These are phyloP conservation scores for Tetrahymena borealis DNA, from an alignment of 73 alveolate genomes.

Conservation along the genomic window DNA sequence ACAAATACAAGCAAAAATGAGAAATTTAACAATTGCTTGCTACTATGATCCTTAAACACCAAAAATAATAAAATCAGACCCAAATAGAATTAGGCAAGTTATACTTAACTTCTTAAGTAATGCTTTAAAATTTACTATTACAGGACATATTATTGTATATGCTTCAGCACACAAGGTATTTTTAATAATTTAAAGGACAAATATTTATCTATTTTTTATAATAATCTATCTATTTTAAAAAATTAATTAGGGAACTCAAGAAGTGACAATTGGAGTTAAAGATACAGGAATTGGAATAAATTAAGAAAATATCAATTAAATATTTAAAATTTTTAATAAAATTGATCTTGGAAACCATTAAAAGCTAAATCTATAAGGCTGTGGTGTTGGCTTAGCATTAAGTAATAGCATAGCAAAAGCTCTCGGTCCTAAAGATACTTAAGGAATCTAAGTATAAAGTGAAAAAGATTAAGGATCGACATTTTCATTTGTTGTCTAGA, in stretches of 20 bases:
- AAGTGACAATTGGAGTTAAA: background rate
- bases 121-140: conserved; percentile 39
- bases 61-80: conserved; percentile 5
- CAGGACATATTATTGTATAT: conserved; percentile 4
- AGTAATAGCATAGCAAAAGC: conserved; percentile 18
- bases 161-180: background rate
- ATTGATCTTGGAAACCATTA: background rate
- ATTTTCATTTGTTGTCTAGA: conserved; percentile 7
- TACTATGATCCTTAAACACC: conserved; percentile 10
- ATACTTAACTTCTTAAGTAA: conserved; percentile 36
- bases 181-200: background rate
- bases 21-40: conserved; percentile 7
- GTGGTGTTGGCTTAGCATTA: conserved; percentile 26
- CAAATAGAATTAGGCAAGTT: conserved; percentile 24
- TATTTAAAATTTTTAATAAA: conserved; percentile 6
- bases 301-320: conserved; percentile 8
- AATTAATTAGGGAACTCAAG: background rate
- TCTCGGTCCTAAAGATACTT: background rate
- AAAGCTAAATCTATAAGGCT: background rate
- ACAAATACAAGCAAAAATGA: conserved; percentile 1
- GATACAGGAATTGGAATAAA: conserved; percentile 40
- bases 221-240: background rate
- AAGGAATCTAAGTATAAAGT: conserved; percentile 22
- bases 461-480: conserved; percentile 3
- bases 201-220: too few relatives aligned